phyloP scores from a whole-genome alignment of 2,329 filamentous ascomycete species.

The Trichoderma citrinoviride region DNA sequence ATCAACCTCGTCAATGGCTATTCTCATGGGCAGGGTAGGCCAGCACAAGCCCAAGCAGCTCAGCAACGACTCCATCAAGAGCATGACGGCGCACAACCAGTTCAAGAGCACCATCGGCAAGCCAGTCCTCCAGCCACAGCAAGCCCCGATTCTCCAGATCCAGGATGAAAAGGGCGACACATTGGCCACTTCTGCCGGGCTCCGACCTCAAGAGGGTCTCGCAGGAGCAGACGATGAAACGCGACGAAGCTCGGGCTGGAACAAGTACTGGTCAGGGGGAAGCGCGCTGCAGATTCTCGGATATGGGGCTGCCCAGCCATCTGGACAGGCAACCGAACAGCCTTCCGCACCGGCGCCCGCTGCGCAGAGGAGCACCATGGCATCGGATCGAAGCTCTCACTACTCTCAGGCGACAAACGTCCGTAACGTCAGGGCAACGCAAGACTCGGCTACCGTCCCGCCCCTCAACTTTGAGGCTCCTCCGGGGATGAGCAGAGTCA shows the following conservation, averaged over 20 bases:
- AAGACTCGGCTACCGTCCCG: constrained; percentile 68
- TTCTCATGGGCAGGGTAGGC: constrained; percentile 61
- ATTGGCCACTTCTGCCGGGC: constrained; percentile 37
- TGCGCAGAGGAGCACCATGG: constrained; percentile 49
- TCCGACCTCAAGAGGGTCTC: constrained; percentile 37
- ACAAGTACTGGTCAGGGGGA: constrained; percentile 73
- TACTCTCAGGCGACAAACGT: constrained; percentile 45
- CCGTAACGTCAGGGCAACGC: constrained; percentile 48
- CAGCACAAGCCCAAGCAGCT: constrained; percentile 47
- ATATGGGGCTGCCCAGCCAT: constrained; percentile 45
- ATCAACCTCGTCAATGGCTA: constrained; percentile 63
- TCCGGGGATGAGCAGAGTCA: constrained; percentile 62
- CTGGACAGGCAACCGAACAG: background rate
- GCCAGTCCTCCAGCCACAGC: constrained; percentile 51
- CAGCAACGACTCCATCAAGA: constrained; percentile 54
- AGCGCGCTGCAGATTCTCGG: constrained; percentile 65
- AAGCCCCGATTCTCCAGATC: constrained; percentile 34
- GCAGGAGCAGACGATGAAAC: constrained; percentile 42
- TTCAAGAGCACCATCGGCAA: constrained; percentile 63
- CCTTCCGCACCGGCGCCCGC: background rate
- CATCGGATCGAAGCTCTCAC: constrained; percentile 54
- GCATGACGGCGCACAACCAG: constrained; percentile 55
- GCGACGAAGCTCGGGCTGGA: constrained; percentile 70
- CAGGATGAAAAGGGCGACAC: constrained; percentile 44
- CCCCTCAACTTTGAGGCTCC: constrained; percentile 64